Evolutionary conservation across 148 eudicot genomes (phyloP).

Genomic region (Rhododendron vialii): DNA sequence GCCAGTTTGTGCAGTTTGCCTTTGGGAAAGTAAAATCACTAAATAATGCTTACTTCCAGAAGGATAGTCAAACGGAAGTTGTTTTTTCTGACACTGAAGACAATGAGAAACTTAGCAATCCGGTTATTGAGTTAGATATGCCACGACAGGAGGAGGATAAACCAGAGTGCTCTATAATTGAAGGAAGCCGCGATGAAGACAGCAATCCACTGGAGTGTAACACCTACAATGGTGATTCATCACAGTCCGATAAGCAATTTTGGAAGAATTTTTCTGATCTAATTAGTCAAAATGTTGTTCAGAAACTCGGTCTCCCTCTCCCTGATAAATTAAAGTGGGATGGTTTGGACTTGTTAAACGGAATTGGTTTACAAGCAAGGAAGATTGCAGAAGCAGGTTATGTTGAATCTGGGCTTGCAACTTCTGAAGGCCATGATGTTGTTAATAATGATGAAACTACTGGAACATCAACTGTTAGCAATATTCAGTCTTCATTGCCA

Average conservation of each 20-base stretch:
- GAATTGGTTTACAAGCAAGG: constrained; percentile 56
- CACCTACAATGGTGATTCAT: constrained; percentile 16
- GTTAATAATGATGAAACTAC: constrained; percentile 24
- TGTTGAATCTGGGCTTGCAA: constrained; percentile 93
- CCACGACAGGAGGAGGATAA: constrained; percentile 12
- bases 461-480: constrained; percentile 21
- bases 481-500: constrained; percentile 53
- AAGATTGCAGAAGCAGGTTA: constrained; percentile 72
- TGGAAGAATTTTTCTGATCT: constrained; percentile 74
- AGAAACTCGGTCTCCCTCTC: constrained; percentile 67
- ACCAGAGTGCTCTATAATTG: constrained; percentile 30
- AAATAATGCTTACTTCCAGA: constrained; percentile 62
- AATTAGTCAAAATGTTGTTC: constrained; percentile 63
- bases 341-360: constrained; percentile 66
- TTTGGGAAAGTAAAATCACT: constrained; percentile 73
- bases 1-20: constrained; percentile 90
- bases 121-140: constrained; percentile 29
- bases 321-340: constrained; percentile 90
- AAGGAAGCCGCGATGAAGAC: constrained; percentile 16
- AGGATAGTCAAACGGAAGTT: constrained; percentile 33
- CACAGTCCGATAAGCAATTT: constrained; percentile 55
- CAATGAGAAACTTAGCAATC: constrained; percentile 19
- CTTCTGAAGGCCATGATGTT: constrained; percentile 35
- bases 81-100: constrained; percentile 18
- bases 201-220: constrained; percentile 6